Evolutionary conservation across 2,329 filamentous ascomycete genomes (phyloP), one percentile per base, ranked within the genome.

Genomic region (Beauveria varroae): DNA sequence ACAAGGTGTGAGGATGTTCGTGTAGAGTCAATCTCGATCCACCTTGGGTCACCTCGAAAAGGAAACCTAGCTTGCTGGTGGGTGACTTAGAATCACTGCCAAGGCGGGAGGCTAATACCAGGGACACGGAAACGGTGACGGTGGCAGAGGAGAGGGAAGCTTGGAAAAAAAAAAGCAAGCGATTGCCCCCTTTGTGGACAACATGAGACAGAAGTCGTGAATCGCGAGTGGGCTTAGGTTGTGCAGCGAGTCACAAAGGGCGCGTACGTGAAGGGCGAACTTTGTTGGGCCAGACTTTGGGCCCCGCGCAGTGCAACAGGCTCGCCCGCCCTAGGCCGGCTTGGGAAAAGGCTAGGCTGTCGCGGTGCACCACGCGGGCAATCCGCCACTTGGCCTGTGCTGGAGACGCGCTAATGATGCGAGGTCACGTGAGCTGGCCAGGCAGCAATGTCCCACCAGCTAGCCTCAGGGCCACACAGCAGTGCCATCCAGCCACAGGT

Each of bases 351-450:
- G 9, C 46, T 34, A 43, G 57, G 46, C 46, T 53, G 56, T 51
- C 56, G 46, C 57, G 44, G 24, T 60, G 49, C 40, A 26, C 56
- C 56, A 58, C 22, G 57, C 34, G n/a, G 24, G n/a, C 22, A n/a
- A 40, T 41, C 12, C 40, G 40, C 57, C 24, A 34, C 26, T 49
- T 53, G 30, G 58, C 10, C 58, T 20, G 50, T 55, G 51, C 58
- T 3, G 10, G 6, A 20, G 18, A 60, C 58, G 34, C 58, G 58
- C 43, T 40, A 60, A 22, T 60, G 58, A 49, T 54, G 58, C 58
- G 58, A 54, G n/a, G 22, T 47, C 58, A 60, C 58, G 58, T 60
- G 50, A 10, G 0, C 1, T 3, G 3, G 5, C 12, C 50, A 55
- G 51, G 51, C 58, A 61, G 44, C 34, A 20, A 24, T 24, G 16